phyloP scores from a whole-genome alignment of 148 eudicot species.

The Diospyros lotus region DNA sequence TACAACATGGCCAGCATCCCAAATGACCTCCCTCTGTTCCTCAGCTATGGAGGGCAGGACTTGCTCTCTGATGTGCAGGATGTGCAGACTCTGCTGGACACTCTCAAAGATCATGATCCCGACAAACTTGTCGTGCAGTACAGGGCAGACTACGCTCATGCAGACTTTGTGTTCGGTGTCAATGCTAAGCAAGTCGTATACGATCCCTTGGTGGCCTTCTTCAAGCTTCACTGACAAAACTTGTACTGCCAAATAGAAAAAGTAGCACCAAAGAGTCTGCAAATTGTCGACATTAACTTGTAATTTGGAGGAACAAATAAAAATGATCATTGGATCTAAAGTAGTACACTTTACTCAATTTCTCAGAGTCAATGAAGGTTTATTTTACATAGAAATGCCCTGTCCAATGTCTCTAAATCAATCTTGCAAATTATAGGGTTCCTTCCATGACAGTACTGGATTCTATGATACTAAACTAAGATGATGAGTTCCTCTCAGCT shows the following conservation, averaged over 20 bases:
- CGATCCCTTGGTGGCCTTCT: constrained; percentile 35
- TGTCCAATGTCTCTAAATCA: too few species aligned
- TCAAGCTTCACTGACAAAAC: constrained; percentile 17
- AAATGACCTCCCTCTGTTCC: constrained; percentile 31
- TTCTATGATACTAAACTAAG: too few species aligned
- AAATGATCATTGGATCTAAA: too few species aligned
- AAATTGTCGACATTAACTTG: too few species aligned
- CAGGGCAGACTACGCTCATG: constrained; percentile 31
- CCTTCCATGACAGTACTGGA: too few species aligned
- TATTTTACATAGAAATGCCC: too few species aligned
- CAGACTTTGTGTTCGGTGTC: constrained; percentile 24
- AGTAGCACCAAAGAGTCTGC: background rate
- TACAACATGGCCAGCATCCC: constrained; percentile 38
- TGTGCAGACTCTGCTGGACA: constrained; percentile 27
- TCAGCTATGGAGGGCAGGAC: constrained; percentile 39
- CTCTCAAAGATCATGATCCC: constrained; percentile 22
- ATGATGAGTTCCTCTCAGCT: background rate
- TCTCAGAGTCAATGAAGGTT: too few species aligned
- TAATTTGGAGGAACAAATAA: too few species aligned
- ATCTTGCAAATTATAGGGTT: too few species aligned
- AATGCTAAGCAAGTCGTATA: constrained; percentile 41
- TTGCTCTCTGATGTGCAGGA: constrained; percentile 29
- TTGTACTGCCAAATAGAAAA: background rate
- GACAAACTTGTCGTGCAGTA: constrained; percentile 23
- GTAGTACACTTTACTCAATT: too few species aligned